Base-by-base conservation (phyloP, 2,329 filamentous ascomycete genomes). In the Colletotrichum sp. region DNA sequence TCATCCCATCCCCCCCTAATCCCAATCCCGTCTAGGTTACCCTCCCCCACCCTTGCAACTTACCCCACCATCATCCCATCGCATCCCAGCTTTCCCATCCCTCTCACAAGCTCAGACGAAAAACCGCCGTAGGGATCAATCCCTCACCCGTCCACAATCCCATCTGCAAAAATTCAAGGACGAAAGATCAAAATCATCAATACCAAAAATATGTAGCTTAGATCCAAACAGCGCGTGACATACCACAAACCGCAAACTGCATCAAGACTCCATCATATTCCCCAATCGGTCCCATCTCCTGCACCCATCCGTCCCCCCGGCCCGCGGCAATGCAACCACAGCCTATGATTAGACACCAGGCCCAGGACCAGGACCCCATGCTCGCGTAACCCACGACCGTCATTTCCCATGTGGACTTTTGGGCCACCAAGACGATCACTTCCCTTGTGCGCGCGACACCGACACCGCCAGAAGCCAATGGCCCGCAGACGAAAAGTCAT, bases 41-140 rank as follows among this genome's bases (percentile, higher is more conserved):
- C n/a, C n/a, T 22, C n/a, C n/a, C 44, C 44, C 44, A 49, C 44
- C 44, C 44, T 8, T 49, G 44, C 44, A 49, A 91, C 39, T 5
- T 11, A 44, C 39, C 39, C 39, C 39, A 44, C 39, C 19, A 44
- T 44, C 39, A 44, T 44, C 39, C 39, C 39, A 44, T 44, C 39
- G 9, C 19, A n/a, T 44, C 39, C 39, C 39, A 44, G 39, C 39
- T n/a, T 4, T 6, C 16, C 16, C 39, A n/a, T 44, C 39, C 39
- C 39, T 44, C 39, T 44, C 19, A 12, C 39, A 44, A 44, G 39
- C 39, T 44, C 39, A n/a, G 39, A 44, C 39, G 39, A 44, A 44
- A 44, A 44, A 12, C 39, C 39, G 39, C 39, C 39, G 39, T n/a
- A 44, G n/a, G 39, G 39, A 44, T 44, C 5, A 6, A 44, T 44